Conservation (phyloP, 768 basidiomycete species). For the Tubosaeta brunneosetosa region DNA sequence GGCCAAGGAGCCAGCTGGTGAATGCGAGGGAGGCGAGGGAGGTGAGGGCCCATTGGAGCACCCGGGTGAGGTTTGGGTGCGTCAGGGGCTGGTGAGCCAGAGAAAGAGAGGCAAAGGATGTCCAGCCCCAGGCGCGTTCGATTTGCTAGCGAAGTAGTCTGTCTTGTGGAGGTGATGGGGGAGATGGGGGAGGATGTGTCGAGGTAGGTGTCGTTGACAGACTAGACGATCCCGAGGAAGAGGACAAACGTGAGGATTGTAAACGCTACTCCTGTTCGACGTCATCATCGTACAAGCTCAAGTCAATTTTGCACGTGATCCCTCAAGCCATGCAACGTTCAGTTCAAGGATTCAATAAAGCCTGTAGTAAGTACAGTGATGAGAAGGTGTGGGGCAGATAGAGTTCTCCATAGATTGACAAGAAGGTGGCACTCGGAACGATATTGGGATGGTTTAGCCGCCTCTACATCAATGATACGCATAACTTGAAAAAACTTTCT, state of each 20-base stretch:
- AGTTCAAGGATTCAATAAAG: too few species aligned
- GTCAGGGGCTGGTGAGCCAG: slow-evolving; percentile 53
- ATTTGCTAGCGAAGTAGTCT: slow-evolving; percentile 84
- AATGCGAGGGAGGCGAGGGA: slow-evolving; percentile 70
- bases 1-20: slow-evolving; percentile 87
- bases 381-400: too few species aligned
- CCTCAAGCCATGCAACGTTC: too few species aligned
- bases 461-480: too few species aligned
- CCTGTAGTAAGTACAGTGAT: too few species aligned
- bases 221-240: slow-evolving; percentile 60
- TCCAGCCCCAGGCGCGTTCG: slow-evolving; percentile 92
- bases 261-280: slow-evolving; percentile 29
- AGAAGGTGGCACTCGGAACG: too few species aligned
- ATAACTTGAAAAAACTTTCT: too few species aligned
- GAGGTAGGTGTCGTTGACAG: slow-evolving; percentile 65
- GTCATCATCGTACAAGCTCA: neutral
- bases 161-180: slow-evolving; percentile 61
- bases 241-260: slow-evolving; percentile 43
- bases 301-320: neutral
- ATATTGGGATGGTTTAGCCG: too few species aligned
- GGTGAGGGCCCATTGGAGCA: slow-evolving; percentile 52
- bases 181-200: slow-evolving; percentile 72
- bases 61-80: slow-evolving; percentile 36
- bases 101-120: slow-evolving; percentile 52
- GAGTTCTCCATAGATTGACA: too few species aligned